phyloP scores from a whole-genome alignment of 257 asterid species.

The Nemophila menziesii region DNA sequence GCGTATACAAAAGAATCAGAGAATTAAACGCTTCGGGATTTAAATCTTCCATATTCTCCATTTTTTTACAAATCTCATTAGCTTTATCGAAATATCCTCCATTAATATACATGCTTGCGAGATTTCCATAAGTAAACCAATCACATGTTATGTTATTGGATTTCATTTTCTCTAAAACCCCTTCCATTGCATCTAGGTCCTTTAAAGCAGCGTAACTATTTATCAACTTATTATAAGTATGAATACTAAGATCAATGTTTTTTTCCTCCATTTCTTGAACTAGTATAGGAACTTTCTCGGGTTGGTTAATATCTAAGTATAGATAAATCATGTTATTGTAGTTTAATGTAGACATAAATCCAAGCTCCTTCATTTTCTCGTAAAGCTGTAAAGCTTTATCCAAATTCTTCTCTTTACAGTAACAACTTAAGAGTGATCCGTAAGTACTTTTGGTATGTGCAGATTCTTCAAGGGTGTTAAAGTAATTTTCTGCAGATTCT shows the following conservation, averaged over 20 bases:
- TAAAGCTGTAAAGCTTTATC: slow-evolving; percentile 52
- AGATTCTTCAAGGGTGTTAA: slow-evolving; percentile 37
- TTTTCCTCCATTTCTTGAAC: slow-evolving; percentile 63
- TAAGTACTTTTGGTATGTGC: slow-evolving; percentile 47
- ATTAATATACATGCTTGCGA: slow-evolving; percentile 44
- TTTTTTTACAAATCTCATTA: slow-evolving; percentile 23
- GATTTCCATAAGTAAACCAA: slow-evolving; percentile 50
- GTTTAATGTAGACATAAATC: slow-evolving; percentile 29
- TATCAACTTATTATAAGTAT: slow-evolving; percentile 51
- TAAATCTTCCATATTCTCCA: slow-evolving; percentile 30
- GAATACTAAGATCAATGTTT: slow-evolving; percentile 21
- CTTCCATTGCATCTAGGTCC: slow-evolving; percentile 36
- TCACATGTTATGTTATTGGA: slow-evolving; percentile 21
- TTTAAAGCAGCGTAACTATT: slow-evolving; percentile 39
- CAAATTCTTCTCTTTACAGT: slow-evolving; percentile 33
- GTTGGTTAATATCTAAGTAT: slow-evolving; percentile 24
- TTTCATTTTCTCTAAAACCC: slow-evolving; percentile 55
- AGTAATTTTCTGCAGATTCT: slow-evolving; percentile 55
- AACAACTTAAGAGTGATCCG: slow-evolving; percentile 65
- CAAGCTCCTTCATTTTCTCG: slow-evolving; percentile 39
- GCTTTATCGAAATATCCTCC: slow-evolving; percentile 41
- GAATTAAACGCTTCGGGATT: slow-evolving; percentile 22
- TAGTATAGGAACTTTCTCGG: slow-evolving; percentile 31
- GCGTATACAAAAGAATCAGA: slow-evolving; percentile 35
- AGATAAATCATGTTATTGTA: slow-evolving; percentile 55